Base-by-base conservation (phyloP, 2,329 filamentous ascomycete species). In the Colletotrichum godetiae region DNA sequence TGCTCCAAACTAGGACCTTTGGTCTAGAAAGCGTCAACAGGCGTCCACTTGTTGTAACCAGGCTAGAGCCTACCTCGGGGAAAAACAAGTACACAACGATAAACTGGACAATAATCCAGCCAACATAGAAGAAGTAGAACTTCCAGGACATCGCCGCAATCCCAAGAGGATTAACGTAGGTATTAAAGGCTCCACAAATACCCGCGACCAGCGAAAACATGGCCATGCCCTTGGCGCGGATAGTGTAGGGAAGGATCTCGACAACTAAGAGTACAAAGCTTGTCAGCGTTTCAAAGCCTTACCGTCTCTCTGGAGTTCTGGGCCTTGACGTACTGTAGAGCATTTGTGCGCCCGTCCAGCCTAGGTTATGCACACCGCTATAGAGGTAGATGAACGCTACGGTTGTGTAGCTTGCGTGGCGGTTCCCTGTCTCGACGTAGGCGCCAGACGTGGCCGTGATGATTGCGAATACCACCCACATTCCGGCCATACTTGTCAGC, bases 61-160 rank as follows among this genome's bases (percentile, higher is more conserved):
- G 5, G 2, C 4, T 15, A 11, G 13, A 22, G 12, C 60, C 61
- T 37, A 66, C 71, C 77, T 78, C 58, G 53, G 73, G 31, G 74
- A 80, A 52, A 24, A 74, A 53, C 3, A 75, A 61, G 31, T 67
- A 68, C 63, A 91, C 84, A 0, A 86, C 84, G 0, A 82, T 79
- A 2, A 86, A 72, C 0, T 84, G 81, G 11, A 82, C 84, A 57
- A 66, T 11, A 31, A 74, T 75, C 71, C 69, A 74, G 29, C 55
- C 73, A 6, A 88, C 86, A 67, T 90, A 91, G 27, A 91, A 83
- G 73, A 91, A 87, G 80, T 90, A 91, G 73, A 87, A 91, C 76
- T 83, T 86, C 83, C 87, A 90, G 0, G 82, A 82, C 46, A 90
- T 84, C 1, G 83, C 77, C 0, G 82, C 84, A 1, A 91, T 78